Evolutionary conservation across 148 eudicot genomes (phyloP).

Genomic region (Mesembryanthemum crystallinum): DNA sequence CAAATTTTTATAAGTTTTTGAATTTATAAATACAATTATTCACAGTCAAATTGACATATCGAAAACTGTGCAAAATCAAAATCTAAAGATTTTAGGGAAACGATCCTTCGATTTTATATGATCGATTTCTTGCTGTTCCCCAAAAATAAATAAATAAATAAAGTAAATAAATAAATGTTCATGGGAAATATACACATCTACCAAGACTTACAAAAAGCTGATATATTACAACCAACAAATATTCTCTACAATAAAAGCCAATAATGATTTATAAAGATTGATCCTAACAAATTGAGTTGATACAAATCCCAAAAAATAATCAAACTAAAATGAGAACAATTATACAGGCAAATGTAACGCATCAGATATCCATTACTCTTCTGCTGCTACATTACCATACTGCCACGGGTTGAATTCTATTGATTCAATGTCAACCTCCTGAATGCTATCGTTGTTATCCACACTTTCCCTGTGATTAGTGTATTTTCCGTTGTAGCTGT

Average conservation of each 20-base stretch:
- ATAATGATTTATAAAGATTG: background rate
- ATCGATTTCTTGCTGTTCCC: no score
- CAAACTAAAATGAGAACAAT: background rate
- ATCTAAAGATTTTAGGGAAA: no score
- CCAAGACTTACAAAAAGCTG: background rate
- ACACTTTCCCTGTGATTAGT: conserved; percentile 38
- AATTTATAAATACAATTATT: no score
- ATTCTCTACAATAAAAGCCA: background rate
- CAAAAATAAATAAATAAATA: no score
- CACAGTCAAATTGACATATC: no score
- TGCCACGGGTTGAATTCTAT: conserved; percentile 83
- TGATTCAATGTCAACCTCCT: conserved; percentile 31
- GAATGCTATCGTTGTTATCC: conserved; percentile 33
- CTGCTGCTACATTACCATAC: conserved; percentile 39
- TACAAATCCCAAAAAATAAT: background rate
- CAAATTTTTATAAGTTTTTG: no score
- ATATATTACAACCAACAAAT: background rate
- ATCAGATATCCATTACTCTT: conserved; percentile 28
- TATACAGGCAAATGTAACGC: background rate
- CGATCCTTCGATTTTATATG: no score
- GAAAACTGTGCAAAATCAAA: no score
- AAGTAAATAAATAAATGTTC: background rate
- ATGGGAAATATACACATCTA: background rate
- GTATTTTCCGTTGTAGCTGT: conserved; percentile 60
- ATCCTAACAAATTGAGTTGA: background rate